phyloP scores from a whole-genome alignment of 768 basidiomycete species.

The Lactarius hengduanensis region DNA sequence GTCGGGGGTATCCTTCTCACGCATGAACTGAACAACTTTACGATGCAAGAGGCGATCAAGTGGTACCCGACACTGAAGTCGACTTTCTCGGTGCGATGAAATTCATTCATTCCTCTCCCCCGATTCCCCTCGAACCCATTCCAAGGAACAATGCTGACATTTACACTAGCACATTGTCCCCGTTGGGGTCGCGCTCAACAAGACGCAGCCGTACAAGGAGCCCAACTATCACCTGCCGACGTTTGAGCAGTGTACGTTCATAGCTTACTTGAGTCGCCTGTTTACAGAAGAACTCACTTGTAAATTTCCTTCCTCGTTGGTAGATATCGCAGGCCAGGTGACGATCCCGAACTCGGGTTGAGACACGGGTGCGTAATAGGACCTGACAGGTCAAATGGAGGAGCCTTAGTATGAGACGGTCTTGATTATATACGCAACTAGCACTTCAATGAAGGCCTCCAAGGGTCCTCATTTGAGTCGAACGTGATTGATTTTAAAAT shows the following conservation, averaged over 20 bases:
- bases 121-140: background rate
- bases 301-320: background rate
- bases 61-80: conserved; percentile 46
- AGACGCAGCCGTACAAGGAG: conserved; percentile 53
- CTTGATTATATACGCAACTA: background rate
- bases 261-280: background rate
- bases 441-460: too few relatives aligned
- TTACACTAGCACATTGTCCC: conserved; percentile 45
- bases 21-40: conserved; percentile 60
- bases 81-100: conserved; percentile 43
- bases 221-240: conserved; percentile 41
- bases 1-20: conserved; percentile 52
- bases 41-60: conserved; percentile 59
- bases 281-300: background rate
- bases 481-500: too few relatives aligned
- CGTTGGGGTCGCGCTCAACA: conserved; percentile 50
- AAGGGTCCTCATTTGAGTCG: too few relatives aligned
- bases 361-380: too few relatives aligned
- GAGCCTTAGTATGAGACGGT: background rate
- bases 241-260: conserved; percentile 49
- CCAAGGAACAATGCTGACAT: background rate
- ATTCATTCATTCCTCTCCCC: background rate
- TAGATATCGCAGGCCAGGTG: background rate
- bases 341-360: background rate
- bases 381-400: background rate